Base-by-base conservation (phyloP, 108 stramenopile genomes). In the Nitzschia sp. region DNA sequence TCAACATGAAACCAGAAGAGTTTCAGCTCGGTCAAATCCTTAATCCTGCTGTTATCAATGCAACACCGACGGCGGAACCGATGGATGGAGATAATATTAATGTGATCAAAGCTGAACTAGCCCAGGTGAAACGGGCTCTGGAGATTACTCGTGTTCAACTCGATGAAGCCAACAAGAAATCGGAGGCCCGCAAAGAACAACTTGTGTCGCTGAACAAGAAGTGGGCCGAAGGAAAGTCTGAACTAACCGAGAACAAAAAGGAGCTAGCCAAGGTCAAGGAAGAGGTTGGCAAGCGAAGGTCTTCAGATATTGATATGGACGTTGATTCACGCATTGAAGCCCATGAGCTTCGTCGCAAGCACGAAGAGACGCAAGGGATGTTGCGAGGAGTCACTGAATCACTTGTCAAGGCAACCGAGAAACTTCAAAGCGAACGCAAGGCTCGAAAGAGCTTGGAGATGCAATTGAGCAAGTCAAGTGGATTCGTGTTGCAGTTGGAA, bases 1-100 rank as follows among this genome's bases (percentile, higher is more conserved):
- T 85, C 79, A 89, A 68, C 21, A 33, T 77, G 61, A 88, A 90
- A 84, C 76, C 84, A 9, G 93, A 89, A 5, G 93, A 94, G 61
- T 77, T 94, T 45, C 71, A 80, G 47, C 64, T 93, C 42, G 59
- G 70, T 59, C 46, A 72, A 63, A 55, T 77, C 30, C 45, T 70
- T n/a, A 64, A 77, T 64, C 81, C 55, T 45, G 64, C 30, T 28
- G 71, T 46, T 1, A 65, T 79, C 33, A 46, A 60, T 29, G 47
- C 79, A 6, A 31, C 60, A 31, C 24, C 68, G 17, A 61, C 80
- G 21, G 63, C 77, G 23, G 74, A 69, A 47, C 69, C 80, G n/a
- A 54, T 77, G 31, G 76, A 77, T 24, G 68, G 64, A 51, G 69
- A 77, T 26, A 64, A 65, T 46, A 70, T 77, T 27, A 38, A 45